phyloP scores from a whole-genome alignment of 1,284 basidiomycete genomes.

The Mycocalia duriaeana region DNA sequence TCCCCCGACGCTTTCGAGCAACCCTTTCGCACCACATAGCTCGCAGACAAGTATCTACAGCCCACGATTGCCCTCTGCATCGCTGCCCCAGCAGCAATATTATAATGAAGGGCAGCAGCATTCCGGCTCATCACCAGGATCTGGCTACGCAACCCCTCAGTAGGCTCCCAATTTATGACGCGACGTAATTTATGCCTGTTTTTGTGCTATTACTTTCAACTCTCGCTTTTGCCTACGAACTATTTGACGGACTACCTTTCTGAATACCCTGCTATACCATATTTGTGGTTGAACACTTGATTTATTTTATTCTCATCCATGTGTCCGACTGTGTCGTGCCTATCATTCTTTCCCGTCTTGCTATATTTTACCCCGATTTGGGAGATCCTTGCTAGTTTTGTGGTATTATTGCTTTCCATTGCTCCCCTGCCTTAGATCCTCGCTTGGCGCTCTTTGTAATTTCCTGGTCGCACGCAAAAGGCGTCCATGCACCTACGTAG shows the following conservation, averaged over 20 bases:
- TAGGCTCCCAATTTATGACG: conserved; percentile 24
- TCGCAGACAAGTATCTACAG: conserved; percentile 30
- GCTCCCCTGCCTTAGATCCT: conserved; percentile 1
- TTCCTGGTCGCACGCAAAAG: conserved; percentile 1
- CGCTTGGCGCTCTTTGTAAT: conserved; percentile 1
- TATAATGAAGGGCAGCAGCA: conserved; percentile 36
- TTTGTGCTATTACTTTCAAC: background rate
- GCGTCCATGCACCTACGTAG: background rate
- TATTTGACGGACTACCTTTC: background rate
- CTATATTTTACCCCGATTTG: background rate
- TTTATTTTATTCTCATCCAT: background rate
- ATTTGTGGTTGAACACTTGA: background rate
- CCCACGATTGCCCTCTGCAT: conserved; percentile 27
- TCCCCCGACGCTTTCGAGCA: conserved; percentile 40
- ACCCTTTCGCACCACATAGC: conserved; percentile 40
- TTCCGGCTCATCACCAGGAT: conserved; percentile 38
- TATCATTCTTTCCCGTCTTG: background rate
- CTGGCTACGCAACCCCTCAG: conserved; percentile 45
- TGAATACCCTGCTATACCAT: background rate
- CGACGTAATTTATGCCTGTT: background rate
- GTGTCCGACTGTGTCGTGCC: conserved; percentile 1
- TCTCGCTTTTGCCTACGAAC: background rate
- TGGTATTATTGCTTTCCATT: background rate
- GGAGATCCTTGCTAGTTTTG: background rate
- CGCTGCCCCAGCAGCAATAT: conserved; percentile 31